These are phyloP conservation scores for Trichoderma gamsii DNA, from an alignment of 495 filamentous ascomycete genomes.

Conservation along the genomic window DNA sequence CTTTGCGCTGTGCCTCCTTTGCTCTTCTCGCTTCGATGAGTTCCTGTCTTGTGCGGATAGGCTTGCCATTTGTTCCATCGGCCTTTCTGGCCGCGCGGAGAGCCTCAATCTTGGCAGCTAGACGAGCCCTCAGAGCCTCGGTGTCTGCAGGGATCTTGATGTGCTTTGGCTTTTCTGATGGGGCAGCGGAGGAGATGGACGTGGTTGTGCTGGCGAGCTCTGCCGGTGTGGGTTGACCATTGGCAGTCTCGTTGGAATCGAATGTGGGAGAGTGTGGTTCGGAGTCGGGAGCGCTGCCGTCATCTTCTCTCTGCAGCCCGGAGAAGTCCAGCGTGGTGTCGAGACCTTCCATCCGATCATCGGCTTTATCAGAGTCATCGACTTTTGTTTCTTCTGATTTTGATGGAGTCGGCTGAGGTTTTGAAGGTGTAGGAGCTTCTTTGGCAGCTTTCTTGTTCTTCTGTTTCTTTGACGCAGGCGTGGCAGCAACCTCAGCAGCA, in stretches of 20 bases:
- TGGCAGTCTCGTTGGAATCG: slow-evolving; percentile 45
- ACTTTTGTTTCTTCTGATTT: not conserved
- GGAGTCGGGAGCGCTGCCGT: slow-evolving; percentile 45
- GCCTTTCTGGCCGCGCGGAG: slow-evolving; percentile 78
- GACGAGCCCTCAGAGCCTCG: slow-evolving; percentile 62
- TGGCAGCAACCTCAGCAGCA: not conserved
- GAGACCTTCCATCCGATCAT: slow-evolving; percentile 4
- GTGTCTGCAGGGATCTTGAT: slow-evolving; percentile 56
- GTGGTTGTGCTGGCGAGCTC: slow-evolving; percentile 57
- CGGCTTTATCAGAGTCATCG: slow-evolving; percentile 18
- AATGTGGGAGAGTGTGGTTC: slow-evolving; percentile 57
- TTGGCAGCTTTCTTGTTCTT: slow-evolving; percentile 31
- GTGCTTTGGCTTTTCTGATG: slow-evolving; percentile 48
- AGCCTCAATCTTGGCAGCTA: slow-evolving; percentile 73
- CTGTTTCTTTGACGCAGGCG: slow-evolving; percentile 24
- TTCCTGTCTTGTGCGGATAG: slow-evolving; percentile 76
- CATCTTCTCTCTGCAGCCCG: slow-evolving; percentile 37
- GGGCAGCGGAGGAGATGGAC: slow-evolving; percentile 63
- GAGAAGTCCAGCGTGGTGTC: slow-evolving; percentile 39
- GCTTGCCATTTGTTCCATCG: slow-evolving; percentile 69
- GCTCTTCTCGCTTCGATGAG: slow-evolving; percentile 80
- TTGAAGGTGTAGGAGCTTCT: not conserved
- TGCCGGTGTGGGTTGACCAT: slow-evolving; percentile 27
- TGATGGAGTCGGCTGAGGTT: slow-evolving; percentile 18
- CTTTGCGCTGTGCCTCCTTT: slow-evolving; percentile 78